phyloP scores from a whole-genome alignment of 148 eudicot genomes.

The Amaranthus palmeri region DNA sequence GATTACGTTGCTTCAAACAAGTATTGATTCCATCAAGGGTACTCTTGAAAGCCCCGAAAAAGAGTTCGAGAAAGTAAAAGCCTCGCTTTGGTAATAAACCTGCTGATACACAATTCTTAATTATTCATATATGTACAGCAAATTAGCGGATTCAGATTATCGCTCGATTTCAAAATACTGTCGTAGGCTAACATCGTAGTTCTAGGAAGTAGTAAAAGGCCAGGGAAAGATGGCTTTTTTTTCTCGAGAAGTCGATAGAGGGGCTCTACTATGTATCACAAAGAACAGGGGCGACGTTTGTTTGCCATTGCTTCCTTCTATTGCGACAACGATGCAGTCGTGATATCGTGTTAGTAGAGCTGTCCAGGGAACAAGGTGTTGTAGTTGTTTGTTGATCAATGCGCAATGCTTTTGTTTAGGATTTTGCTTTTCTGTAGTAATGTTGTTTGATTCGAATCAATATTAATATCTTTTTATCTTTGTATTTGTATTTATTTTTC shows the following conservation, averaged over 20 bases:
- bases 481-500: neutral
- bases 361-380: neutral
- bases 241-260: neutral
- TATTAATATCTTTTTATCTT: neutral
- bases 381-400: constrained; percentile 4
- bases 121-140: constrained; percentile 18
- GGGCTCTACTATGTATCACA: neutral
- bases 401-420: no score
- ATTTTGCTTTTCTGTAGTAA: no score
- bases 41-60: constrained; percentile 19
- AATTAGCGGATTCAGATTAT: constrained; percentile 3
- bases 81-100: constrained; percentile 31
- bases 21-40: constrained; percentile 19
- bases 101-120: constrained; percentile 12
- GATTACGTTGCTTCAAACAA: constrained; percentile 29
- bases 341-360: neutral
- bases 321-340: constrained; percentile 2
- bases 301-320: neutral
- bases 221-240: neutral
- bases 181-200: constrained; percentile 19
- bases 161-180: constrained; percentile 5
- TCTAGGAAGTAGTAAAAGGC: constrained; percentile 10
- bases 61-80: constrained; percentile 34
- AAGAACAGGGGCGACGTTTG: neutral
- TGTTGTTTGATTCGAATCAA: no score